Evolutionary conservation across 345 rosid species (phyloP), one percentile per base, ranked within the genome.

Genomic region (Brassica cretica): DNA sequence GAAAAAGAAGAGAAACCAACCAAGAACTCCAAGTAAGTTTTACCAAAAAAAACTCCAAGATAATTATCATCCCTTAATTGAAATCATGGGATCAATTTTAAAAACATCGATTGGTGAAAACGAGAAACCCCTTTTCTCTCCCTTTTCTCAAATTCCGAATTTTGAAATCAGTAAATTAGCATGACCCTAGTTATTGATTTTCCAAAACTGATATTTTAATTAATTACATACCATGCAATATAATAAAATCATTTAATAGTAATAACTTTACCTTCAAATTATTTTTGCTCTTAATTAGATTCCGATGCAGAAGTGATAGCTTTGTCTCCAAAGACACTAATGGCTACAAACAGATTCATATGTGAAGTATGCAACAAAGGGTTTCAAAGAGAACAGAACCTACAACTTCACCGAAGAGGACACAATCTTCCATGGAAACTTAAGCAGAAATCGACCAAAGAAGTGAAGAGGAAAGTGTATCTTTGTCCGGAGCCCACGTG

Each of bases 361-460:
- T 91, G 96, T 72, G 96, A 89, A 82, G 93, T 91, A 73, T 91
- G 96, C 88, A 89, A 89, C 80, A 91, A 89, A 84, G 96, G 96
- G 58, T 91, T 91, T 73, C 93, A 89, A 82, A 88, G 96, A 82
- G 96, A 89, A 81, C 96, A 91, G 67, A 91, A 91, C 72, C 79
- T 91, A 76, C 96, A 91, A 73, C 96, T 91, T 24, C 96, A 91
- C 84, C 84, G 96, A 85, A 89, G 93, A 88, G 96, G 96, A 85
- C 96, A 91, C 82, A 91, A 89, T 73, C 82, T 91, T 51, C 96
- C 96, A 71, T 91, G 93, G 93, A 91, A 88, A 70, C 90, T 91
- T 8, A 91, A 79, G 77, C 93, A 89, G 79, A 91, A 91, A 81
- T 88, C 85, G 8, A 88, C 88, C 78, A 87, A 86, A 81, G 93